Percentiles rank a stretch among this genome's conserved stretches.
phyloP scores from a whole-genome alignment of 768 basidiomycete genomes.

The Collybia sordida region DNA sequence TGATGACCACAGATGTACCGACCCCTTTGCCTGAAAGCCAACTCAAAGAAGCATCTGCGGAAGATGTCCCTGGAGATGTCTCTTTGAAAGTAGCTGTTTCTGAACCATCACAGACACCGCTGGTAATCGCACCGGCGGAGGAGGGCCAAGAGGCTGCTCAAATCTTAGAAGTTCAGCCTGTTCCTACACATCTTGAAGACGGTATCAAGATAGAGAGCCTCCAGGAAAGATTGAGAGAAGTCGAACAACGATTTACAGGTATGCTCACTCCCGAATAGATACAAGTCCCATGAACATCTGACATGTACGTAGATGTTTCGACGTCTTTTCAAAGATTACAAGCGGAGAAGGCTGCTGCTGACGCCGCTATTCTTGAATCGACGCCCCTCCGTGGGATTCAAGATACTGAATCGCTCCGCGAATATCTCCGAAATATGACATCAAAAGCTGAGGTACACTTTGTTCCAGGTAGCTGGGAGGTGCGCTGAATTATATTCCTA shows the following conservation, averaged over 20 bases:
- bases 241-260: constrained; percentile 82
- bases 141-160: not conserved
- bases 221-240: constrained; percentile 62
- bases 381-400: constrained; percentile 68
- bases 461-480: not conserved
- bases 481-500: not conserved
- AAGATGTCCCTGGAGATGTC: too few species aligned
- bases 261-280: constrained; percentile 6
- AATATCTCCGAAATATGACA: constrained; percentile 67
- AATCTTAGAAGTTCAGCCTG: not conserved
- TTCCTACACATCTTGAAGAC: not conserved
- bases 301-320: constrained; percentile 61
- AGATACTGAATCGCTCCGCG: constrained; percentile 67
- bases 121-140: not conserved
- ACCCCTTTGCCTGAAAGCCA: not conserved
- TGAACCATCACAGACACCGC: not conserved
- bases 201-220: constrained; percentile 50
- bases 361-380: constrained; percentile 64
- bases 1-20: not conserved
- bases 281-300: not conserved
- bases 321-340: constrained; percentile 76
- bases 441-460: constrained; percentile 65
- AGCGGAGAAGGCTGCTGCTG: constrained; percentile 67
- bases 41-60: not conserved
- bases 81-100: too few species aligned